Evolutionary conservation across 2,329 filamentous ascomycete species (phyloP).

Genomic region (Aspergillus bombycis): DNA sequence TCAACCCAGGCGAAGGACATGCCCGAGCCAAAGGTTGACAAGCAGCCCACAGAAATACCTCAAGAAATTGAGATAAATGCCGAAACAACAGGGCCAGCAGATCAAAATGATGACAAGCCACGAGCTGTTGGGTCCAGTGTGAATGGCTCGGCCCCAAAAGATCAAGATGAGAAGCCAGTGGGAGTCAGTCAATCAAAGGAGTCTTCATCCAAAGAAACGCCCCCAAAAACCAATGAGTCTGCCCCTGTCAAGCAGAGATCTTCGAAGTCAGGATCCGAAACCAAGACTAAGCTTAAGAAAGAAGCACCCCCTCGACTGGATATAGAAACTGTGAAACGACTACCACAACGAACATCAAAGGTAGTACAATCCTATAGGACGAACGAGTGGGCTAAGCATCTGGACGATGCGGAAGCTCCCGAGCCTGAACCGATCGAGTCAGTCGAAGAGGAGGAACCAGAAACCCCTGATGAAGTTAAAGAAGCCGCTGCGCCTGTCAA

Average conservation of each 20-base stretch:
- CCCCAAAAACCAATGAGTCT: background rate
- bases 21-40: background rate
- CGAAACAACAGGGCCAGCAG: background rate
- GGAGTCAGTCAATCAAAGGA: background rate
- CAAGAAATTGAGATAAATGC: background rate
- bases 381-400: constrained; percentile 94
- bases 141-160: background rate
- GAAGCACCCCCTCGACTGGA: constrained; percentile 34
- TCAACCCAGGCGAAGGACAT: background rate
- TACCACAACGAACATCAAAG: constrained; percentile 73
- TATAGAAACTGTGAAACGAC: constrained; percentile 51
- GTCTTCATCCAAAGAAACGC: background rate
- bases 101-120: background rate
- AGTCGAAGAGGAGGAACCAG: constrained; percentile 36
- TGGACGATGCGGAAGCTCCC: constrained; percentile 75
- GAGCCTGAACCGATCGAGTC: constrained; percentile 57
- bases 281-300: constrained; percentile 16
- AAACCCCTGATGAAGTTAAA: constrained; percentile 32
- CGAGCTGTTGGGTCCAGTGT: background rate
- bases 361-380: constrained; percentile 83
- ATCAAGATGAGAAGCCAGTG: background rate
- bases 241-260: constrained; percentile 3
- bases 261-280: constrained; percentile 1
- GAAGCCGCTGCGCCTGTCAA: constrained; percentile 66
- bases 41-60: background rate